These are phyloP conservation scores for Priceomyces melissophilus DNA, from an alignment of 805 yeast species.

Conservation along the genomic window DNA sequence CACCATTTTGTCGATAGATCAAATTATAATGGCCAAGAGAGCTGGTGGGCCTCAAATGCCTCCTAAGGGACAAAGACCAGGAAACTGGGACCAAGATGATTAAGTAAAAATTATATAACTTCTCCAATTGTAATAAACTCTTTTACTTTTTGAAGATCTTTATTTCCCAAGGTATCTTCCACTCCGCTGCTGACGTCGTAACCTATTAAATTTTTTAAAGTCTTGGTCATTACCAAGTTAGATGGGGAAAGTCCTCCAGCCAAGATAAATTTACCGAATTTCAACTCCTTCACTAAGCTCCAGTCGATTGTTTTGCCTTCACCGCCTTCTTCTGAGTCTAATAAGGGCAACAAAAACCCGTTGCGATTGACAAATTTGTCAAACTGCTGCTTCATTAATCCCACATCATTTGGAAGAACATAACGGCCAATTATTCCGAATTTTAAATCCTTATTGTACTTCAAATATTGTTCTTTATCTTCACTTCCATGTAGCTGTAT, in stretches of 20 bases:
- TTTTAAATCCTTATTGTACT: slow-evolving; percentile 33
- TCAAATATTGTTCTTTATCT: slow-evolving; percentile 49
- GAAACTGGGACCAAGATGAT: slow-evolving; percentile 96
- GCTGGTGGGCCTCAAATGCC: slow-evolving; percentile 98
- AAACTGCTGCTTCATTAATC: slow-evolving; percentile 8
- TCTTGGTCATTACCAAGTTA: slow-evolving; percentile 57
- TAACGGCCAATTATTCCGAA: slow-evolving; percentile 74
- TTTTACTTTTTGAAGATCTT: slow-evolving; percentile 63
- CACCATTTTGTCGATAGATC: slow-evolving; percentile 89
- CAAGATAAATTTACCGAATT: slow-evolving; percentile 49
- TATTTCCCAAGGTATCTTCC: slow-evolving; percentile 65
- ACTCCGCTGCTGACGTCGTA: slow-evolving; percentile 97
- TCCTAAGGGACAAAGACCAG: slow-evolving; percentile 62
- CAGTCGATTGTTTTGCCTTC: slow-evolving; percentile 83
- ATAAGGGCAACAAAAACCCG: slow-evolving; percentile 54
- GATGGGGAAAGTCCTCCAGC: slow-evolving; percentile 89
- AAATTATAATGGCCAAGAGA: slow-evolving; percentile 97
- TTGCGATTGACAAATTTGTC: slow-evolving; percentile 11
- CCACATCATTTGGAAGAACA: slow-evolving; percentile 52
- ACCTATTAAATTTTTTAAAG: slow-evolving; percentile 66
- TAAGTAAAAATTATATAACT: slow-evolving; percentile 24
- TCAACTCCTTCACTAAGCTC: slow-evolving; percentile 43
- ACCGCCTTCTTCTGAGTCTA: slow-evolving; percentile 91
- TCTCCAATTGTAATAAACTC: slow-evolving; percentile 56
- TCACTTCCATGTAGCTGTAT: slow-evolving; percentile 83